A percentile compares a stretch with the other conserved stretches of the same genome.
Evolutionary conservation across 2,329 filamentous ascomycete genomes (phyloP).

Genomic region (Camillea tinctor): DNA sequence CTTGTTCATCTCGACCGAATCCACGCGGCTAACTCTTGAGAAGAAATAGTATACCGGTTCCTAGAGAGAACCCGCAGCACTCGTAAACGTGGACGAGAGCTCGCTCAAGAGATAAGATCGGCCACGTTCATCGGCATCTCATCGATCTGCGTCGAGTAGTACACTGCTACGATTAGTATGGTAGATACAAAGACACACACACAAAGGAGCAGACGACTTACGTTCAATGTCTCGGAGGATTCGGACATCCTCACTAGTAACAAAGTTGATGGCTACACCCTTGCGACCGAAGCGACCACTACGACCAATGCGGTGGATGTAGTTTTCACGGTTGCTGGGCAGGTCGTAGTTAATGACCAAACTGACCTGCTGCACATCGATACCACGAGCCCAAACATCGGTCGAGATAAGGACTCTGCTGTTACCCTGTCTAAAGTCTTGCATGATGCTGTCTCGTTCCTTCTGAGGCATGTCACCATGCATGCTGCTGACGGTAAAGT

Average conservation of each 20-base stretch:
- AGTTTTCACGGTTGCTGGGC: slow-evolving; percentile 98
- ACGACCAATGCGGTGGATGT: slow-evolving; percentile 97
- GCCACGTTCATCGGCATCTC: slow-evolving; percentile 98
- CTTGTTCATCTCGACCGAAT: not conserved
- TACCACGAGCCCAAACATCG: slow-evolving; percentile 96
- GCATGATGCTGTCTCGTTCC: slow-evolving; percentile 98
- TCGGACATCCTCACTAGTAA: slow-evolving; percentile 95
- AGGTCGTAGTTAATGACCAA: slow-evolving; percentile 99
- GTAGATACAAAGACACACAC: not conserved
- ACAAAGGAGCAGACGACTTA: slow-evolving; percentile 44
- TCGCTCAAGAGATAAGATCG: slow-evolving; percentile 51
- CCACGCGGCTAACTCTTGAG: not conserved
- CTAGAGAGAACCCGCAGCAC: not conserved
- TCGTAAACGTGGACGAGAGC: not conserved
- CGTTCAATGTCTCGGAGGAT: slow-evolving; percentile 96
- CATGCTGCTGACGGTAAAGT: slow-evolving; percentile 98
- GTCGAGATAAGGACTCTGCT: slow-evolving; percentile 95
- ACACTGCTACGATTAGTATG: slow-evolving; percentile 53
- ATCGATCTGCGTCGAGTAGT: slow-evolving; percentile 95
- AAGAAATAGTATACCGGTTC: slow-evolving; percentile 5
- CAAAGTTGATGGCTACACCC: slow-evolving; percentile 99
- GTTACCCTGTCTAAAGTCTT: slow-evolving; percentile 96
- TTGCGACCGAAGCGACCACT: slow-evolving; percentile 95
- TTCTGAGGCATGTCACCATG: slow-evolving; percentile 99
- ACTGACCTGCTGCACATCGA: slow-evolving; percentile 97